Base-by-base conservation (phyloP, 2,329 filamentous ascomycete genomes). In the Emmonsiellopsis sp. region DNA sequence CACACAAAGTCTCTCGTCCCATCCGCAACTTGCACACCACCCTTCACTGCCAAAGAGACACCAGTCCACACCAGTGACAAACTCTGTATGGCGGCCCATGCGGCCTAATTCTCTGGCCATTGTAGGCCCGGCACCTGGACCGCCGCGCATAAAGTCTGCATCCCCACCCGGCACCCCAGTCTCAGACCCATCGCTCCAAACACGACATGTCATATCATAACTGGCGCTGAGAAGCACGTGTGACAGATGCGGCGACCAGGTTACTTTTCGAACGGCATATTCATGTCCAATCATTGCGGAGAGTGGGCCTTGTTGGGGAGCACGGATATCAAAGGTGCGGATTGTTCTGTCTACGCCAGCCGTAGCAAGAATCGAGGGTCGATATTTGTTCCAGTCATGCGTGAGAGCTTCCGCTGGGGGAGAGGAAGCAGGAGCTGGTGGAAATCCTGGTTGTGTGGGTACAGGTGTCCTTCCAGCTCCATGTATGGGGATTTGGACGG, bases 331-430 rank as follows among this genome's bases (percentile, higher is more conserved):
- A 64, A 97, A 97, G 0, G 87, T 93, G 47, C 93, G 84, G 56
- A 98, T 85, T 15, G 86, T 74, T 52, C 87, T 81, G 69, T 98
- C 93, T 3, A 97, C 93, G 52, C 93, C 92, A 1, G 83, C 93
- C 0, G 89, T 89, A 0, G 93, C 93, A 52, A 98, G 76, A 30
- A 96, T 77, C 0, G 84, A 86, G 60, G 90, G 83, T 40, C 87
- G 82, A 73, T 98, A 98, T 72, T 98, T 98, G 75, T 98, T 98
- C 93, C 93, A 98, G 70, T 98, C 93, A 71, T 97, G 93, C 0
- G 91, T 95, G 34, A 98, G 79, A 38, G 89, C 83, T 75, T 98
- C 93, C 8, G 83, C 79, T 0, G 90, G 89, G n/a, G 82, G 76
- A 46, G 61, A 56, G 7, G 77, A 67, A 1, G 67, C 66, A 0